phyloP scores from a whole-genome alignment of 2,329 filamentous ascomycete genomes.

The Fusarium poae region DNA sequence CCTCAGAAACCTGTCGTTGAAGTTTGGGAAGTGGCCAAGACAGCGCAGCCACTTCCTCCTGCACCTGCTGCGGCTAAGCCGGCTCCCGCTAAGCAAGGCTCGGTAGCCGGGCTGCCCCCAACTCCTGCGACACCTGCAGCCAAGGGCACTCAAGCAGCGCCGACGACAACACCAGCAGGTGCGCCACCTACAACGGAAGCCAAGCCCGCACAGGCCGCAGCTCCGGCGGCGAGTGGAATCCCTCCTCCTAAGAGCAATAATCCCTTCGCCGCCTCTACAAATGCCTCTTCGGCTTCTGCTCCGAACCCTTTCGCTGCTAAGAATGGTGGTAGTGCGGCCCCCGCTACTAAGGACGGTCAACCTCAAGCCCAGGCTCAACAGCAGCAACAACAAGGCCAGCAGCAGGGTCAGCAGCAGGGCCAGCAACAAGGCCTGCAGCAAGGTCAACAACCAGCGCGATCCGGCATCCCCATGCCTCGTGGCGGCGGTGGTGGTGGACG shows the following conservation, averaged over 20 bases:
- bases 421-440: constrained; percentile 33
- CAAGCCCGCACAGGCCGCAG: constrained; percentile 36
- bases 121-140: constrained; percentile 42
- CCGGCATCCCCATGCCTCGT: constrained; percentile 59
- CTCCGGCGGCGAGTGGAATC: constrained; percentile 37
- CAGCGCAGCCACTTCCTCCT: constrained; percentile 50
- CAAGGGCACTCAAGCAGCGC: constrained; percentile 25
- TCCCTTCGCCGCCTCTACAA: constrained; percentile 51
- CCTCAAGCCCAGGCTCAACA: constrained; percentile 31
- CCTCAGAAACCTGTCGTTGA: constrained; percentile 86
- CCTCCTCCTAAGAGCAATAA: constrained; percentile 49
- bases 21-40: constrained; percentile 86
- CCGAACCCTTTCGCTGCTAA: constrained; percentile 50
- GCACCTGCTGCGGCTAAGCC: constrained; percentile 44
- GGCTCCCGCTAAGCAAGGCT: constrained; percentile 43
- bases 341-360: constrained; percentile 34
- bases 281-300: constrained; percentile 27
- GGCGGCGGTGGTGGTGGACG: constrained; percentile 59
- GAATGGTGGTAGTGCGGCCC: constrained; percentile 31
- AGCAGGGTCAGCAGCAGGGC: constrained; percentile 21
- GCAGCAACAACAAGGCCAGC: constrained; percentile 3
- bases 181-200: constrained; percentile 27
- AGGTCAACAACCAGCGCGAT: constrained; percentile 46
- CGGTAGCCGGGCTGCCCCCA: constrained; percentile 41
- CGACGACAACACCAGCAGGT: constrained; percentile 33